Base-by-base conservation (phyloP, 2,329 filamentous ascomycete genomes). In the Tolypocladium guangdongense region DNA sequence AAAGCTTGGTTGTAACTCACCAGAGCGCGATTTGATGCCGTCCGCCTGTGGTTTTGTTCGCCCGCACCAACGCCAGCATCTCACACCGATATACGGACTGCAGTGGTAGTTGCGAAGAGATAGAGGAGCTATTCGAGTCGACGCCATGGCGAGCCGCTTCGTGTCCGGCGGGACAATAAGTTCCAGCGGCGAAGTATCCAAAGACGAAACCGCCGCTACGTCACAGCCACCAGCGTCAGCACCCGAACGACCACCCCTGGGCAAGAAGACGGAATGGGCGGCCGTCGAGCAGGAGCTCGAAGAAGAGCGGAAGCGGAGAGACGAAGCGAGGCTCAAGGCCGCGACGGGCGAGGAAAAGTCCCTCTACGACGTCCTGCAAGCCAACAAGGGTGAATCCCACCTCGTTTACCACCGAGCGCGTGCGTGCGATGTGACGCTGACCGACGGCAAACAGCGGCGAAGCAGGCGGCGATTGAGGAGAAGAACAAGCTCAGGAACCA, bases 381-480 rank as follows among this genome's bases (percentile, higher is more conserved):
- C 85, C 45, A 93, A 93, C 69, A 92, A 91, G 81, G 85, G 84
- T 86, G 54, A n/a, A 52, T 52, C 53, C 30, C 12, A 45, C 16
- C 10, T 35, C 47, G 38, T 52, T 37, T 30, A 14, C 47, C 24
- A 2, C 11, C 7, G 16, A 18, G 41, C 6, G 41, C 30, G 41
- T n/a, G n/a, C n/a, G n/a, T n/a, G n/a, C n/a, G n/a, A n/a, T n/a
- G 10, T 30, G 27, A 52, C 16, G n/a, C 24, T 50, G 30, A 33
- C 24, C 43, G 32, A 37, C 24, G 45, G 22, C 22, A 18, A 32
- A 51, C 54, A 86, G 87, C 84, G 58, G 86, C 87, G 54, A 92
- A 91, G 69, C 86, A 92, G 71, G 87, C 88, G 22, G 87, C 84
- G 10, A 90, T 90, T 66, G 88, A 90, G 66, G 88, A 92, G 68